Evolutionary conservation across 2,329 filamentous ascomycete species (phyloP).

Genomic region (Cytospora paraplurivora): DNA sequence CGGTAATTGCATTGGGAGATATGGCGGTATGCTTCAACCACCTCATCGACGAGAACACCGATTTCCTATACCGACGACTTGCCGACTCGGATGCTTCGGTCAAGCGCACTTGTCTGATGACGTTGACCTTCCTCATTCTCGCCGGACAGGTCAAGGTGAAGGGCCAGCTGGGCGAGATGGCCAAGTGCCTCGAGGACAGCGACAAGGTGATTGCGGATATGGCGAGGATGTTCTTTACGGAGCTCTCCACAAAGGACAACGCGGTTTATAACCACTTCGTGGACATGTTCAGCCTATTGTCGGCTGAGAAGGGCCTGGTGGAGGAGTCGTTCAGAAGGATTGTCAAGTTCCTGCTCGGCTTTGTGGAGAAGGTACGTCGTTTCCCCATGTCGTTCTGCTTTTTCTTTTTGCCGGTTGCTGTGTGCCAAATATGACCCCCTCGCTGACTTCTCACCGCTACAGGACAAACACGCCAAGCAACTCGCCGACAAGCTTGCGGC

Average conservation of each 20-base stretch:
- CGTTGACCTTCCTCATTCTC: constrained; percentile 92
- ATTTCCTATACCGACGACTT: constrained; percentile 92
- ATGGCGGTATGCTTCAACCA: constrained; percentile 99
- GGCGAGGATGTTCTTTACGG: constrained; percentile 97
- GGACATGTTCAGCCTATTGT: constrained; percentile 95
- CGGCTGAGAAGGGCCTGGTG: constrained; percentile 75
- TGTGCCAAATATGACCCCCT: background rate
- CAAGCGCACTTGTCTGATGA: constrained; percentile 98
- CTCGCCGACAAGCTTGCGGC: constrained; percentile 90
- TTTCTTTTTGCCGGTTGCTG: background rate
- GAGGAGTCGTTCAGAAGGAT: constrained; percentile 87
- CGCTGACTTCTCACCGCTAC: constrained; percentile 28
- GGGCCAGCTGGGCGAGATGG: constrained; percentile 97
- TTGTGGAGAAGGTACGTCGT: constrained; percentile 86
- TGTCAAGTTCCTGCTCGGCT: constrained; percentile 88
- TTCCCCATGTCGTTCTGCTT: background rate
- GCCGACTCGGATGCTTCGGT: constrained; percentile 88
- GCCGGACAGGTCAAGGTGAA: constrained; percentile 99
- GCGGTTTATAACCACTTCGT: constrained; percentile 99
- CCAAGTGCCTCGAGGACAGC: constrained; percentile 95
- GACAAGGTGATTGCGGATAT: constrained; percentile 93
- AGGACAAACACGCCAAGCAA: constrained; percentile 98
- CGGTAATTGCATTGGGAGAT: constrained; percentile 94
- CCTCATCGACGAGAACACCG: constrained; percentile 97
- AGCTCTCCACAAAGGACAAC: constrained; percentile 96